Percentiles rank a stretch among this genome's conserved stretches.
These are phyloP conservation scores for Ceratocystis cubensis DNA, from an alignment of 2,329 filamentous ascomycete genomes.

Conservation along the genomic window DNA sequence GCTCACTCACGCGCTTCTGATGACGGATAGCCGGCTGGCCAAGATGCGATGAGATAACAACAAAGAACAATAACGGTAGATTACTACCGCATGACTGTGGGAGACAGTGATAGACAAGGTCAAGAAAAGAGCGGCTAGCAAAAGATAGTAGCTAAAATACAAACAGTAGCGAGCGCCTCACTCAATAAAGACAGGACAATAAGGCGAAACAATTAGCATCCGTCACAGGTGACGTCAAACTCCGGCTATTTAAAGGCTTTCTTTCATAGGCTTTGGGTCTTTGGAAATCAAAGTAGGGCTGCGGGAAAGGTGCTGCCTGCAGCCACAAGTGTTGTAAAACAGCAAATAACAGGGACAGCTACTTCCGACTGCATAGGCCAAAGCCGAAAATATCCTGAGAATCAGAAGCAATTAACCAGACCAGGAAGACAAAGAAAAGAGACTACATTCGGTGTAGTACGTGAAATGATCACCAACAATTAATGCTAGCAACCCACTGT, in stretches of 20 bases:
- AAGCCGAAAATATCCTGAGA: too few relatives aligned
- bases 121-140: neutral
- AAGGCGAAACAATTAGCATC: neutral
- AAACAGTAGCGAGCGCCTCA: neutral
- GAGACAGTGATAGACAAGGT: neutral
- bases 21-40: neutral
- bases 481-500: neutral
- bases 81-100: constrained; percentile 11
- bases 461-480: neutral
- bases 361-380: too few relatives aligned
- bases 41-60: neutral
- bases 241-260: neutral
- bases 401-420: too few relatives aligned
- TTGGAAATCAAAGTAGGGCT: neutral
- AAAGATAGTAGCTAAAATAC: neutral
- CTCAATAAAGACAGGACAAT: neutral
- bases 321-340: neutral
- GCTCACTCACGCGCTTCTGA: neutral
- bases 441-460: neutral
- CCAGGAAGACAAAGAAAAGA: neutral
- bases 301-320: neutral
- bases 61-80: neutral
- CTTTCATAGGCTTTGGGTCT: neutral
- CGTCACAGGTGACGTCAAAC: neutral
- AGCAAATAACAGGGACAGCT: too few relatives aligned